Conservation (phyloP, 345 rosid species). For the Populus euphratica region DNA sequence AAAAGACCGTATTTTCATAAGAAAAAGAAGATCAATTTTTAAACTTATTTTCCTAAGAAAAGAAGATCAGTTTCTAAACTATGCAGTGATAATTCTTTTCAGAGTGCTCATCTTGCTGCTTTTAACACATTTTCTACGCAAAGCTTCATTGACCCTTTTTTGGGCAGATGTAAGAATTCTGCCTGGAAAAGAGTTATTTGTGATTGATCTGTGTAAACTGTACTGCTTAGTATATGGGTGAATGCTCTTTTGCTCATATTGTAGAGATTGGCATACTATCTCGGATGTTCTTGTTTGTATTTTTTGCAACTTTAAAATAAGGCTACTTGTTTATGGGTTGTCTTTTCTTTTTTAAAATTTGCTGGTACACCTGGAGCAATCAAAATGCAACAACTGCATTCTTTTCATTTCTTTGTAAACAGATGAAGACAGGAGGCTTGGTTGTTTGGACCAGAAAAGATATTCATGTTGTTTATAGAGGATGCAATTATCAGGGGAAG, state of each 20-base stretch:
- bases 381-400: neutral
- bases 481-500: conserved; percentile 26
- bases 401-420: conserved; percentile 13
- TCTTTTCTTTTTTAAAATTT: neutral
- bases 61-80: neutral
- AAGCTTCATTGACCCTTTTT: too few relatives aligned
- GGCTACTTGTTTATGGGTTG: neutral
- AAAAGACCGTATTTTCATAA: neutral
- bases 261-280: neutral
- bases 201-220: too few relatives aligned
- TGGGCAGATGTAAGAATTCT: too few relatives aligned
- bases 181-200: too few relatives aligned
- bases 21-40: too few relatives aligned
- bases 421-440: conserved; percentile 87
- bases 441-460: conserved; percentile 75
- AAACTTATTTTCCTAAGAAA: neutral
- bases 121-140: neutral
- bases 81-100: neutral
- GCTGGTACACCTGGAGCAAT: neutral
- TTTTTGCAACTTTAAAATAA: neutral
- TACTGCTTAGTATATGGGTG: too few relatives aligned
- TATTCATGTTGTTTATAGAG: conserved; percentile 51
- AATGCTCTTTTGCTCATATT: neutral
- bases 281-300: neutral
- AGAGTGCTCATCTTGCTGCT: neutral